These are phyloP conservation scores for Boletus edulis DNA, from an alignment of 768 basidiomycete genomes.

Conservation along the genomic window DNA sequence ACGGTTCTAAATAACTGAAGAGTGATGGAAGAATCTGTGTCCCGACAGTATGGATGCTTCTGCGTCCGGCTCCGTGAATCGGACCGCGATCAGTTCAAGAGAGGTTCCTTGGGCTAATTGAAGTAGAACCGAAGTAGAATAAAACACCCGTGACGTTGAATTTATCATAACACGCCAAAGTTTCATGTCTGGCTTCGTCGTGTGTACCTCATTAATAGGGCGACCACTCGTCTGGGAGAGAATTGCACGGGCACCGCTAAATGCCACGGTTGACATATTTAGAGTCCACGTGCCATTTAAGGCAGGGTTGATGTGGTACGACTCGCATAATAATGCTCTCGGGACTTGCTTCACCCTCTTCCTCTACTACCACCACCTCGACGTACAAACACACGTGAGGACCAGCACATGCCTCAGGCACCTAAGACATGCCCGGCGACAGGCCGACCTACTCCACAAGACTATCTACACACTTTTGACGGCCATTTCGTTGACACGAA, in stretches of 20 bases:
- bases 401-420: conserved; percentile 19
- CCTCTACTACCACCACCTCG: not conserved
- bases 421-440: conserved; percentile 19
- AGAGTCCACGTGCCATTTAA: not conserved
- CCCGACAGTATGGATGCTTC: not conserved
- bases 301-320: conserved; percentile 22
- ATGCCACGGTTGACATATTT: not conserved
- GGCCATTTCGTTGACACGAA: conserved; percentile 71
- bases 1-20: conserved; percentile 37
- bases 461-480: conserved; percentile 62
- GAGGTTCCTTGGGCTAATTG: not conserved
- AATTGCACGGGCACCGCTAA: not conserved
- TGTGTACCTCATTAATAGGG: conserved; percentile 1
- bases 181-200: not conserved
- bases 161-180: not conserved
- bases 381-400: not conserved
- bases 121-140: not conserved
- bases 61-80: not conserved
- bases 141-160: not conserved
- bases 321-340: not conserved
- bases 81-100: not conserved
- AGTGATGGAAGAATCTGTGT: not conserved
- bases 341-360: not conserved
- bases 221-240: not conserved
- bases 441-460: conserved; percentile 9